Evolutionary conservation across 345 rosid genomes (phyloP), one percentile per base, ranked within the genome.

Genomic region (Lepidium africanum): DNA sequence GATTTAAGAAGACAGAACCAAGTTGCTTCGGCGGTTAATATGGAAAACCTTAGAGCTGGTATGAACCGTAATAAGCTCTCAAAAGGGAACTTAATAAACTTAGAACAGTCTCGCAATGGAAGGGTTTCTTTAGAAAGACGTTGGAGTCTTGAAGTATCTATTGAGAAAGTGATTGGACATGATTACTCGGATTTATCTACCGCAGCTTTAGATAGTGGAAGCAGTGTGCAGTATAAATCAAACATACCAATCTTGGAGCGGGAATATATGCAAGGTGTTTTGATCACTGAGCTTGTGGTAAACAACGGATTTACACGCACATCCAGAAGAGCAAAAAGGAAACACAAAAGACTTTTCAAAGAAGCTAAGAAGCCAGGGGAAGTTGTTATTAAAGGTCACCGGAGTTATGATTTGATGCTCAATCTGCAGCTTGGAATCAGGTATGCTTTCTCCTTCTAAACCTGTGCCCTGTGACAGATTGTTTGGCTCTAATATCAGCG

Each of bases 341-440:
- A 86, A 55, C 86, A 94, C 23, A 86, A 71, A 72, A 88, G 83
- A 72, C 80, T 88, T 38, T 88, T 78, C 8, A 90, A 80, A 78
- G 99, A 90, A 67, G 85, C 87, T 69, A 90, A 87, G 81, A 87
- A 83, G 82, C 91, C 96, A 10, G 99, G 99, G 14, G 97, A 94
- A 86, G 75, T 87, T 65, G 92, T 94, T 78, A 86, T 90, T 53
- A 88, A 94, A 84, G 99, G 99, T 67, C 99, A 94, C 53, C 72
- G 97, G 65, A 88, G 99, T 85, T 94, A 94, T 65, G 97, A 94
- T 84, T 77, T 94, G 80, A 94, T 94, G 97, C 88, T 94, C 16
- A 88, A 79, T 81, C 77, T 94, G 83, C 97, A 88, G 86, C 92
- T 94, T 72, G 99, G 99, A 48, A 94, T 94, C 76, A 87, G 97